A percentile compares a stretch with the other conserved stretches of the same genome.
Conservation (phyloP, 768 basidiomycete species). For the Chiua virens region DNA sequence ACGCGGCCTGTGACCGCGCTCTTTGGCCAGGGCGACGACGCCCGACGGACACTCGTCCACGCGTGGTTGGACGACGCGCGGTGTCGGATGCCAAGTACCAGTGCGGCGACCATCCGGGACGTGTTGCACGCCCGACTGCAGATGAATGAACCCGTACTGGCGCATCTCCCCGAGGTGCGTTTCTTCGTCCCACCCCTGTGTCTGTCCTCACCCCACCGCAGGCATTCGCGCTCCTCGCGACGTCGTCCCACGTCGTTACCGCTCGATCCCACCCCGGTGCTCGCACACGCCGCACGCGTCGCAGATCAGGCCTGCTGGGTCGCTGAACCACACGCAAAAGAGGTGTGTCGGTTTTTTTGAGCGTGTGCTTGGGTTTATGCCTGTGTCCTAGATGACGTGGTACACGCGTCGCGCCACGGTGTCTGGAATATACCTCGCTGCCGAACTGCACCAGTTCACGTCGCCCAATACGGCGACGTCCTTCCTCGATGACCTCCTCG, state of each 20-base stretch:
- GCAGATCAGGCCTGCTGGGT: slow-evolving; percentile 72
- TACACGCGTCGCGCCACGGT: slow-evolving; percentile 67
- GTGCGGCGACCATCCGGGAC: slow-evolving; percentile 39
- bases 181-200: no score
- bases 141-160: slow-evolving; percentile 67
- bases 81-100: slow-evolving; percentile 40
- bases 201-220: slow-evolving; percentile 24
- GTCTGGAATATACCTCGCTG: slow-evolving; percentile 68
- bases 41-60: slow-evolving; percentile 60
- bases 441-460: slow-evolving; percentile 80
- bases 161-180: slow-evolving; percentile 65
- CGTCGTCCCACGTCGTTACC: slow-evolving; percentile 48
- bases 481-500: slow-evolving; percentile 68
- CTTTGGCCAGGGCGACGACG: slow-evolving; percentile 70
- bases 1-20: slow-evolving; percentile 68
- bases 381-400: slow-evolving; percentile 59
- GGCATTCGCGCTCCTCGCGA: slow-evolving; percentile 73
- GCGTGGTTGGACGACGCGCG: slow-evolving; percentile 75
- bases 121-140: slow-evolving; percentile 56
- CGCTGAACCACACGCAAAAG: slow-evolving; percentile 51
- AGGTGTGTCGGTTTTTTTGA: slow-evolving; percentile 42
- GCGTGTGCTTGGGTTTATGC: background rate
- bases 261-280: slow-evolving; percentile 58
- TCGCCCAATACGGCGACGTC: slow-evolving; percentile 65
- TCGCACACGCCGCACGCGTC: slow-evolving; percentile 59